These are phyloP conservation scores for Pythium sp. DNA, from an alignment of 352 stramenopile genomes.

Conservation along the genomic window DNA sequence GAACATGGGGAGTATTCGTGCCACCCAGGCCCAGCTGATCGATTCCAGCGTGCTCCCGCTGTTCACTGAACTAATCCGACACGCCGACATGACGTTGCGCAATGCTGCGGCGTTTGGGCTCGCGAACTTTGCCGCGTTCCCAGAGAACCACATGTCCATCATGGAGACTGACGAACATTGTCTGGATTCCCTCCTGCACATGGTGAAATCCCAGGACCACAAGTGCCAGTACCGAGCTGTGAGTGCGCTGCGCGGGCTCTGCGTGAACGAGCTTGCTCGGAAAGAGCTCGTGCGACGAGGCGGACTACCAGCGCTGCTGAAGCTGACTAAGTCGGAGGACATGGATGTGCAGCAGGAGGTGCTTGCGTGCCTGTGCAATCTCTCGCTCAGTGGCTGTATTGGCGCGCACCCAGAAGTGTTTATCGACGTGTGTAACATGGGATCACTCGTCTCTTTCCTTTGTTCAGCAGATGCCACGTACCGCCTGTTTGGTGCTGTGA, in stretches of 20 bases:
- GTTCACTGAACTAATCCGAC: constrained; percentile 65
- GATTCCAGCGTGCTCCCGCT: constrained; percentile 72
- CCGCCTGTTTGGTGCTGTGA: constrained; percentile 93
- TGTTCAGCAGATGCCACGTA: constrained; percentile 94
- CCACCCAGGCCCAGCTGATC: constrained; percentile 83
- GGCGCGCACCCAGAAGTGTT: constrained; percentile 88
- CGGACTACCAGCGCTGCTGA: constrained; percentile 85
- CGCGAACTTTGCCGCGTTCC: constrained; percentile 93
- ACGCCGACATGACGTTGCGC: constrained; percentile 81
- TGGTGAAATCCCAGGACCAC: constrained; percentile 57
- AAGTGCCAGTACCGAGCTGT: constrained; percentile 91
- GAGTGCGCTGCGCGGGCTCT: constrained; percentile 90
- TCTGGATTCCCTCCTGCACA: constrained; percentile 53
- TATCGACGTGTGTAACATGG: constrained; percentile 88
- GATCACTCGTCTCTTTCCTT: constrained; percentile 91
- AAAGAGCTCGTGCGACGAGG: constrained; percentile 88
- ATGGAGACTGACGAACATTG: constrained; percentile 46
- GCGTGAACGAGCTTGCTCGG: constrained; percentile 82
- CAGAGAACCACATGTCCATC: constrained; percentile 88
- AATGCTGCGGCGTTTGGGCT: constrained; percentile 91
- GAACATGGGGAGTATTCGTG: constrained; percentile 88
- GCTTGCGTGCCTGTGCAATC: constrained; percentile 95
- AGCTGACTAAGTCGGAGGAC: constrained; percentile 90
- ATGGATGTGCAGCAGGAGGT: constrained; percentile 96
- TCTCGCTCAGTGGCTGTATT: constrained; percentile 95